Evolutionary conservation across 305 asterid species (phyloP).

Genomic region (Withania somnifera): DNA sequence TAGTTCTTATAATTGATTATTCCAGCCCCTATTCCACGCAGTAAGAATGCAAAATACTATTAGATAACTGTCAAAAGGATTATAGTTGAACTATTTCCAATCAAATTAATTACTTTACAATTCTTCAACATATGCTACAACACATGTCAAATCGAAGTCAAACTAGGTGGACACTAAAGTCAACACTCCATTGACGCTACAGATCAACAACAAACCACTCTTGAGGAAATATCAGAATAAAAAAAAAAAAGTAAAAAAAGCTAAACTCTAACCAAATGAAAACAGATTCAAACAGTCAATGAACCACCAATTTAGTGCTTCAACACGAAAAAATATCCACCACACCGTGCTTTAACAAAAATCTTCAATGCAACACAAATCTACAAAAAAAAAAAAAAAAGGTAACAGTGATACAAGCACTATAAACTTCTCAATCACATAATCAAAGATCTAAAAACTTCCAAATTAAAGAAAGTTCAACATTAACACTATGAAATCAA

Average conservation of each 20-base stretch:
- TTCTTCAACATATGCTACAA: neutral
- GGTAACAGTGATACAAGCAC: neutral
- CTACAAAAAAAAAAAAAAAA: neutral
- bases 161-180: neutral
- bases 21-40: neutral
- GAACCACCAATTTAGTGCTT: neutral
- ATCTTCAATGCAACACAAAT: neutral
- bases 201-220: slow-evolving; percentile 16
- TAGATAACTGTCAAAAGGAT: neutral
- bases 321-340: neutral
- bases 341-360: neutral
- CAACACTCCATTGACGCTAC: slow-evolving; percentile 4
- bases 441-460: slow-evolving; percentile 17
- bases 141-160: slow-evolving; percentile 1
- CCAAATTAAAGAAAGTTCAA: neutral
- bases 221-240: neutral
- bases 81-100: neutral
- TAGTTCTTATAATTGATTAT: neutral
- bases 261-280: neutral
- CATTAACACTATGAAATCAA: neutral
- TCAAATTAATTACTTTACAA: neutral
- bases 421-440: neutral
- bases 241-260: neutral
- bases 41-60: neutral
- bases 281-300: neutral